phyloP scores from a whole-genome alignment of 2,329 filamentous ascomycete genomes.

The Botrytis paeoniae region DNA sequence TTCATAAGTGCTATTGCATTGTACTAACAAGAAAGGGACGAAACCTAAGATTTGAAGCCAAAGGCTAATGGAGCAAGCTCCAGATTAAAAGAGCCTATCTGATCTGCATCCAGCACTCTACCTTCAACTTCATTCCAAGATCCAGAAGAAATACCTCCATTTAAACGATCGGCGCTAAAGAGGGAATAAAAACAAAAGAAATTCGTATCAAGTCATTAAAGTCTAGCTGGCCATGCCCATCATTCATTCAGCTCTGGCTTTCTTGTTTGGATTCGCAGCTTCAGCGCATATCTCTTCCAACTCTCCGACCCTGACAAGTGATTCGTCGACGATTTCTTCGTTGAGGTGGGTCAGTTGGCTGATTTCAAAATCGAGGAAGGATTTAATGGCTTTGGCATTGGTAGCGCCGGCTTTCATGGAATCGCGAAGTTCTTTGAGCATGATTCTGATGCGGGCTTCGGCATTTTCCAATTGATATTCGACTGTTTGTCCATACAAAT shows the following conservation, averaged over 20 bases:
- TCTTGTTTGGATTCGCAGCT: slow-evolving; percentile 27
- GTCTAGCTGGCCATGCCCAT: background rate
- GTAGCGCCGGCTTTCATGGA: slow-evolving; percentile 38
- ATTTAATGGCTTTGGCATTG: slow-evolving; percentile 39
- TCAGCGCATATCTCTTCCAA: slow-evolving; percentile 33
- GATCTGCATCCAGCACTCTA: background rate
- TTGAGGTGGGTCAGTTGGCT: slow-evolving; percentile 34
- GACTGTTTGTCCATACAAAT: slow-evolving; percentile 41
- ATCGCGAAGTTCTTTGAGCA: slow-evolving; percentile 39
- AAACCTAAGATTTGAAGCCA: background rate
- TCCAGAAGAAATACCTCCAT: background rate
- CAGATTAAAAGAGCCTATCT: background rate
- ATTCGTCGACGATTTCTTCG: slow-evolving; percentile 38
- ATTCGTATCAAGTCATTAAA: slow-evolving; percentile 17
- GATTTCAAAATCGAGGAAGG: slow-evolving; percentile 40
- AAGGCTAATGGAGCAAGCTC: background rate
- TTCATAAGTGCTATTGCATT: background rate
- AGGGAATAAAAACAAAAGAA: slow-evolving; percentile 18
- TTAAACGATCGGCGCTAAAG: background rate
- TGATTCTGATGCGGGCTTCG: slow-evolving; percentile 38
- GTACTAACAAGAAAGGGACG: slow-evolving; percentile 1
- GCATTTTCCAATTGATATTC: slow-evolving; percentile 42
- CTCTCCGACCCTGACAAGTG: slow-evolving; percentile 33
- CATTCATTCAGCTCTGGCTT: slow-evolving; percentile 24
- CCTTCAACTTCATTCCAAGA: background rate